Evolutionary conservation across 1,139 yeast species (phyloP), one percentile per base, ranked within the genome.

Genomic region (Suhomyces panamericanus): DNA sequence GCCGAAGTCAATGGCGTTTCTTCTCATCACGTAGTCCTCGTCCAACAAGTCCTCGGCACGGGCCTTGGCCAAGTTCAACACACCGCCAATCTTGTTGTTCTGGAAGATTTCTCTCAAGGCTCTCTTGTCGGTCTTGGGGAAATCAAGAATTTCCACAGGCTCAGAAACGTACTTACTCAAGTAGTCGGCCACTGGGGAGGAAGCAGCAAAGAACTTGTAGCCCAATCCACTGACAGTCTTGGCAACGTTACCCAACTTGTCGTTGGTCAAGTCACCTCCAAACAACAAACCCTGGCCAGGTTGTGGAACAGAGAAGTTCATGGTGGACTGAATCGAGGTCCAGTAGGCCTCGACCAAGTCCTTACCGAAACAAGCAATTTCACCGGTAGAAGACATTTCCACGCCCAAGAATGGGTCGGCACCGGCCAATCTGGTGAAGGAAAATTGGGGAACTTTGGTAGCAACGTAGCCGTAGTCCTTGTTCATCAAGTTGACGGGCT

Each of bases 341-440:
- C 98, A 93, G 77, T 93, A 93, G 32, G 98, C 96, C 69, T 93
- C 99, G 51, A 80, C 63, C 53, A 85, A 70, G 66, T 89, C 85
- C 53, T 75, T 76, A 59, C 99, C 99, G 64, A 93, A 93, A 66
- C 96, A 87, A 24, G 99, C 99, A 62, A 93, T 86, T 73, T 93
- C 99, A 66, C 99, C 99, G 41, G 99, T 93, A 12, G 98, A 91
- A 6, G 98, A 87, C 99, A 93, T 93, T 74, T 93, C 99, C 55
- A 93, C 99, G 49, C 99, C 99, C 63, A 93, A 78, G 78, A 87
- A 90, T 53, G 99, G 99, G 67, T 93, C 99, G 38, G 99, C 99
- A 54, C 99, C 99, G 12, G 98, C 97, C 60, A 93, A 79, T 73
- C 99, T 86, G 37, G 99, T 90, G 75, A 91, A 93, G 2, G 98